A percentile compares a stretch with the other conserved stretches of the same genome.
Conservation (phyloP, 495 filamentous ascomycete genomes). For the Aspergillus egyptiacus region DNA sequence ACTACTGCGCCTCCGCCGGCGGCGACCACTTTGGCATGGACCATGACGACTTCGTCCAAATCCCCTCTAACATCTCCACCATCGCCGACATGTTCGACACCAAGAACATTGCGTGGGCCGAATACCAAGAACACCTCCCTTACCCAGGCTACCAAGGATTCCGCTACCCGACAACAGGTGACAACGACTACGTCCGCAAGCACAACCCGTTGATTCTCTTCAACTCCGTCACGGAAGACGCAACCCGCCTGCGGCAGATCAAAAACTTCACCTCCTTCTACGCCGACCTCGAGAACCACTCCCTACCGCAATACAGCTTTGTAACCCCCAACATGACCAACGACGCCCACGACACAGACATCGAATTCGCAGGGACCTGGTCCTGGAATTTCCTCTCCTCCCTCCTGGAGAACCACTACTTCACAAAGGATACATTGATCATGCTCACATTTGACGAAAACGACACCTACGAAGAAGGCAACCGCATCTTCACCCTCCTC, state of each 20-base stretch:
- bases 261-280: slow-evolving; percentile 63
- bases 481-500: slow-evolving; percentile 53
- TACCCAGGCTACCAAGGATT: slow-evolving; percentile 60
- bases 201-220: slow-evolving; percentile 63
- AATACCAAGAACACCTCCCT: slow-evolving; percentile 64
- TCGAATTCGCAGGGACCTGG: slow-evolving; percentile 56
- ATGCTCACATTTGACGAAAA: slow-evolving; percentile 64
- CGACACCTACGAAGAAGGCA: slow-evolving; percentile 49
- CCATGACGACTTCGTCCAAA: slow-evolving; percentile 52
- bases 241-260: slow-evolving; percentile 50
- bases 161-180: slow-evolving; percentile 42
- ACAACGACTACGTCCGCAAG: slow-evolving; percentile 66
- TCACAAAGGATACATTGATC: slow-evolving; percentile 61
- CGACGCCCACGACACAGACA: slow-evolving; percentile 64
- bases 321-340: slow-evolving; percentile 73
- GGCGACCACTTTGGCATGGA: slow-evolving; percentile 68
- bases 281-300: slow-evolving; percentile 48
- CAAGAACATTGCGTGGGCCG: slow-evolving; percentile 60
- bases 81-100: slow-evolving; percentile 63
- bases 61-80: slow-evolving; percentile 57
- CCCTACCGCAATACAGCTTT: slow-evolving; percentile 67
- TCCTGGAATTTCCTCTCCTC: slow-evolving; percentile 52
- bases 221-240: slow-evolving; percentile 49
- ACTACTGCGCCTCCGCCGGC: slow-evolving; percentile 58
- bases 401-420: slow-evolving; percentile 56